A percentile compares a stretch with the other conserved stretches of the same genome.
Conservation (phyloP, 1,139 yeast genomes). For the Suhomyces bribrorum region DNA sequence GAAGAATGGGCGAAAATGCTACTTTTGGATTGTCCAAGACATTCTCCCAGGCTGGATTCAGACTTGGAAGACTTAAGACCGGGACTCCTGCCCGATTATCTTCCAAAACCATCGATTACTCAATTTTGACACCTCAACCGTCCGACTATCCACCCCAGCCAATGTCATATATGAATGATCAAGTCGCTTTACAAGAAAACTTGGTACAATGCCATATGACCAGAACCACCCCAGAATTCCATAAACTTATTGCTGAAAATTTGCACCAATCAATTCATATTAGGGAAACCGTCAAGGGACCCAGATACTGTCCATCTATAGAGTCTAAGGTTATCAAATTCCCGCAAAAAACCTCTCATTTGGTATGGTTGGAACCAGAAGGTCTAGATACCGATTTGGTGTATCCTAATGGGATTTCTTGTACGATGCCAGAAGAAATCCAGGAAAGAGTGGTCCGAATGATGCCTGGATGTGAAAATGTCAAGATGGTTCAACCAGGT, state of each 20-base stretch:
- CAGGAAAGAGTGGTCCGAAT: constrained; percentile 72
- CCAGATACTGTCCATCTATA: constrained; percentile 95
- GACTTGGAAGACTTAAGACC: constrained; percentile 87
- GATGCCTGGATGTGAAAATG: constrained; percentile 90
- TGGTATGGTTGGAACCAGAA: constrained; percentile 96
- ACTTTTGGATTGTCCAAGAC: constrained; percentile 88
- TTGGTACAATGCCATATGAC: constrained; percentile 80
- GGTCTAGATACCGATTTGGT: constrained; percentile 82
- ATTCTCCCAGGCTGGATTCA: constrained; percentile 72
- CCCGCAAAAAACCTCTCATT: constrained; percentile 71
- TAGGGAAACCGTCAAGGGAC: constrained; percentile 92
- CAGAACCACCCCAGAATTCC: constrained; percentile 73
- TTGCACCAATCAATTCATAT: constrained; percentile 86
- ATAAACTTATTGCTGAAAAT: constrained; percentile 65
- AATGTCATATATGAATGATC: constrained; percentile 82
- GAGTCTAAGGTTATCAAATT: constrained; percentile 87
- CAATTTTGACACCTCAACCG: constrained; percentile 58
- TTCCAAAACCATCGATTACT: constrained; percentile 67
- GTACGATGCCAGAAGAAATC: constrained; percentile 94
- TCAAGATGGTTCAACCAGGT: constrained; percentile 87
- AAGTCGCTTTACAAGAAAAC: constrained; percentile 55
- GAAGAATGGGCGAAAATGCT: constrained; percentile 90
- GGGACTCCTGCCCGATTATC: constrained; percentile 96
- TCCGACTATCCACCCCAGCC: constrained; percentile 85
- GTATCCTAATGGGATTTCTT: constrained; percentile 95